Percentiles rank a stretch among this genome's conserved stretches.
Conservation (phyloP, 495 filamentous ascomycete genomes). For the Pseudoneurospora amorphoporcata region DNA sequence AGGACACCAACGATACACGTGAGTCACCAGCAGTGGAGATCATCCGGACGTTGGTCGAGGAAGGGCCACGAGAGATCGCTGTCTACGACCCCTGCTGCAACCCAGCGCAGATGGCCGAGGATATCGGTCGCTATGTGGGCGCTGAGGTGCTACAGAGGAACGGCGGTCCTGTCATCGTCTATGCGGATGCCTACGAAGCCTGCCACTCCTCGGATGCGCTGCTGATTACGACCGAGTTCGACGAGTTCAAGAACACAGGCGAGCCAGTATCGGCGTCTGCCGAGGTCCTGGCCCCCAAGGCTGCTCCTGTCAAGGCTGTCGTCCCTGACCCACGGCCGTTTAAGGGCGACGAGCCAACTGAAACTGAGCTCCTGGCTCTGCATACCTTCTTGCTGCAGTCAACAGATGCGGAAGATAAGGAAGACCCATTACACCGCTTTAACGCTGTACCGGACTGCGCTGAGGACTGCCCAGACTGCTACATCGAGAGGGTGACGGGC, state of each 20-base stretch:
- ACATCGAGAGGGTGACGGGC: slow-evolving; percentile 17
- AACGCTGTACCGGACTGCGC: slow-evolving; percentile 23
- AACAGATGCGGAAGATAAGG: neutral
- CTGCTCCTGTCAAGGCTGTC: neutral
- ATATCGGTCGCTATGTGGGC: slow-evolving; percentile 28
- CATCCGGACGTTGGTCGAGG: slow-evolving; percentile 50
- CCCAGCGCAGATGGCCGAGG: slow-evolving; percentile 22
- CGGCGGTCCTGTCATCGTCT: slow-evolving; percentile 26
- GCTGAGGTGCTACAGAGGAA: slow-evolving; percentile 22
- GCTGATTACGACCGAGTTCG: slow-evolving; percentile 55
- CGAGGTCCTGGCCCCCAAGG: neutral
- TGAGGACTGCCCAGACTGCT: slow-evolving; percentile 29
- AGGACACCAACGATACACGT: slow-evolving; percentile 64
- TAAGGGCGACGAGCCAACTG: slow-evolving; percentile 12
- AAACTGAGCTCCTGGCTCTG: slow-evolving; percentile 25
- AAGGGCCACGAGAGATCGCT: slow-evolving; percentile 49
- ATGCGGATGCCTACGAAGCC: slow-evolving; percentile 40
- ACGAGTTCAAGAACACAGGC: slow-evolving; percentile 42
- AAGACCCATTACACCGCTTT: slow-evolving; percentile 21
- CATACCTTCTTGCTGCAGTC: slow-evolving; percentile 18
- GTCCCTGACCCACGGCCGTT: slow-evolving; percentile 6
- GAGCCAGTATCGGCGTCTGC: neutral
- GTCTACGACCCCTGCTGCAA: slow-evolving; percentile 65
- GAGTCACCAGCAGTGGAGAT: slow-evolving; percentile 60
- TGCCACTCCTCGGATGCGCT: slow-evolving; percentile 42